Evolutionary conservation across 148 eudicot species (phyloP), one percentile per base, ranked within the genome.

Genomic region (Spergularia marina): DNA sequence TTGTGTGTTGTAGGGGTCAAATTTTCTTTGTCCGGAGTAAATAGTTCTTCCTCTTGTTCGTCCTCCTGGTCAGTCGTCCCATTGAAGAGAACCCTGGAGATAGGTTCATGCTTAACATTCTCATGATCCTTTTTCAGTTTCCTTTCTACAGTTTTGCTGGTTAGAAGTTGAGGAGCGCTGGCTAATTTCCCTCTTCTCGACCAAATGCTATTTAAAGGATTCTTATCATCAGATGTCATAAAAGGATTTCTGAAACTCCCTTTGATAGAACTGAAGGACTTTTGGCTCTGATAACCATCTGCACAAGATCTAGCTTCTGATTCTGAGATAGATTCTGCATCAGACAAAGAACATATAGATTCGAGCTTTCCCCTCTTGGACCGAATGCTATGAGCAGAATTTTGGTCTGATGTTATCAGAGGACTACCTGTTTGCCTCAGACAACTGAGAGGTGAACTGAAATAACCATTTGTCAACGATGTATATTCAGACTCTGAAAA

Each of bases 341-440:
- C 77, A 41, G 83, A 72, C 41, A 83, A 70, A 54, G 84, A 72
- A 34, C 78, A 56, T 47, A 78, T 53, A 25, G 84, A 82, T 78
- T 83, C 86, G n/a, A 64, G 23, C 75, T 88, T 86, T 10, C 87
- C 90, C 73, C 87, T 85, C 68, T 83, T 80, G n/a, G 88, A 86
- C 87, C 89, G 88, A 80, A 84, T 81, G 81, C 78, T 84, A 14
- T 40, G 21, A 18, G 74, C 75, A 62, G 82, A 83, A 53, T 68
- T 80, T 36, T 82, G 75, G 71, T 40, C 76, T 49, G 88, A 80
- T 59, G 61, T 81, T 53, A 74, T 20, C 71, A 60, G 57, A 80
- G 83, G 83, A 66, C 62, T 77, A 10, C 74, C 80, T 21, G 53
- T 15, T 58, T 68, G 59, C 53, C 81, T 77, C 67, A 47, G 60